Evolutionary conservation across 345 rosid species (phyloP), one percentile per base, ranked within the genome.

Genomic region (Camelina neglecta): DNA sequence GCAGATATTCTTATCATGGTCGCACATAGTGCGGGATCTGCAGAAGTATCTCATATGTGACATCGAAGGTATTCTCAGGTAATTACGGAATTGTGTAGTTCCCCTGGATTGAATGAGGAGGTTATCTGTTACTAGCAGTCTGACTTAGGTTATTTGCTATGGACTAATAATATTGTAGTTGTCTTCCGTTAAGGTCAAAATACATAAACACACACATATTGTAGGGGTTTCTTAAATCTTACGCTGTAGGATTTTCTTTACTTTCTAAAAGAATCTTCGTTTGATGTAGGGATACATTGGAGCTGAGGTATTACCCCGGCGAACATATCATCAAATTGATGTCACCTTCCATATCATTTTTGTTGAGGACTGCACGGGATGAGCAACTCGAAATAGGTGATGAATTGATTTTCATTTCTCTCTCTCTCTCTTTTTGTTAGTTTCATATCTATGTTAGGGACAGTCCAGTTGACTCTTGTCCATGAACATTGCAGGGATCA

Each of bases 1-100:
- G 83, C 87, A 93, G 97, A 83, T 91, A 63, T 85, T 93, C 72
- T 69, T 73, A 26, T 86, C 92, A 24, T 93, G 90, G 93, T 84
- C 89, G 24, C 74, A 69, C 57, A 88, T 89, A 65, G 68, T 88
- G 77, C 85, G 82, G 87, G 57, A 85, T 63, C 84, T 91, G 81
- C 96, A 85, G 75, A 87, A 85, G 76, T 86, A 87, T 84, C 88
- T 93, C 38, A 64, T 69, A 63, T 71, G 69, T 41, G 85, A 88
- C 72, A 75, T 87, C 56, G 62, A 71, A 48, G 12, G 64, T 69
- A 79, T 89, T 47, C 92, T 93, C 67, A 86, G 82, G 97, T 93
- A 80, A 81, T 88, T 79, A 33, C 21, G 29, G 11, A 48, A 23
- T 38, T 10, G 9, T 38, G 0, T 36, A 9, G 0, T 29, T 29